phyloP scores from a whole-genome alignment of 2,329 filamentous ascomycete species.

The Fusarium incarnatum region DNA sequence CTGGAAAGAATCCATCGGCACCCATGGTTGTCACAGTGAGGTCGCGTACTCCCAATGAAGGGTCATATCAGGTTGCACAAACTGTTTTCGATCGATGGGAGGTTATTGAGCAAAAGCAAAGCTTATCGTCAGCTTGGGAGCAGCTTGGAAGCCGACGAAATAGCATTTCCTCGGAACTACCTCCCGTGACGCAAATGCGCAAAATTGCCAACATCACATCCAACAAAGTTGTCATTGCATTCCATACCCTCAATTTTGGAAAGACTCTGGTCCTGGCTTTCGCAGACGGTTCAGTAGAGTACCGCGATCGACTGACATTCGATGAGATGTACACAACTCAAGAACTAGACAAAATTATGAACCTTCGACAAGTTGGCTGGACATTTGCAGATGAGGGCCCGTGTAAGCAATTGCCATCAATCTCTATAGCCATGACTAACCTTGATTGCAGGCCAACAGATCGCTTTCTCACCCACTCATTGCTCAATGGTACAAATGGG shows the following conservation, averaged over 20 bases:
- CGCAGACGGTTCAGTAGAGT: conserved; percentile 84
- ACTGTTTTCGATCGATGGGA: conserved; percentile 89
- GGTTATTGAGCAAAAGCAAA: conserved; percentile 74
- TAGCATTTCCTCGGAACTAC: conserved; percentile 54
- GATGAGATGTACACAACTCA: conserved; percentile 72
- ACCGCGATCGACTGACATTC: conserved; percentile 81
- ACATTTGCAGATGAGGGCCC: conserved; percentile 73
- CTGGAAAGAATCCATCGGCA: conserved; percentile 65
- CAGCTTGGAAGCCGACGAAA: conserved; percentile 75
- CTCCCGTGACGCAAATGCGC: conserved; percentile 60
- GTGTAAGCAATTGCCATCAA: conserved; percentile 59
- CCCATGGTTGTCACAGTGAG: conserved; percentile 80
- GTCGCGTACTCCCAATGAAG: conserved; percentile 66
- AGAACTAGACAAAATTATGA: conserved; percentile 73
- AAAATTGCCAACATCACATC: conserved; percentile 76
- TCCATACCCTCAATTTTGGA: conserved; percentile 76
- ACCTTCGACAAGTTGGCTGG: conserved; percentile 82
- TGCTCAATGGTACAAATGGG: conserved; percentile 69
- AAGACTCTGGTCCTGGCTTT: conserved; percentile 78
- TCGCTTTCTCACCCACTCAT: conserved; percentile 70
- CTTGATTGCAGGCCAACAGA: conserved; percentile 62
- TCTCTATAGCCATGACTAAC: conserved; percentile 20
- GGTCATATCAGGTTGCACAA: conserved; percentile 72
- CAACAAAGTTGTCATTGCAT: conserved; percentile 76
- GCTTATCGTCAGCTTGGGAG: conserved; percentile 80